These are phyloP conservation scores for Gymnopus androsaceus DNA, from an alignment of 1,284 basidiomycete species.

Conservation along the genomic window DNA sequence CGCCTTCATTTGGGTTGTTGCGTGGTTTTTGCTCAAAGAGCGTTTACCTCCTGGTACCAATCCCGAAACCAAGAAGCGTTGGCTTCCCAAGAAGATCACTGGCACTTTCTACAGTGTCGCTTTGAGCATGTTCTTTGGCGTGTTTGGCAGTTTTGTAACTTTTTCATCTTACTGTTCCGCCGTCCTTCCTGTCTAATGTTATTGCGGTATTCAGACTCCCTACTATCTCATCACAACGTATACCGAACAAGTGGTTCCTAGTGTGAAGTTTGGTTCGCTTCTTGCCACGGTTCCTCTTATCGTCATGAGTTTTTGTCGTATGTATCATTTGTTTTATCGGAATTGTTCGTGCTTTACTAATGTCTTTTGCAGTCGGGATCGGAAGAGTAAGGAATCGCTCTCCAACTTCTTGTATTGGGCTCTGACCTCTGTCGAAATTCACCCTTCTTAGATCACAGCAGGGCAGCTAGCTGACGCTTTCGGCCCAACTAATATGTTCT, in stretches of 20 bases:
- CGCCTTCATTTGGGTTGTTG: conserved; percentile 22
- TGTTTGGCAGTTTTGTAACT: conserved; percentile 27
- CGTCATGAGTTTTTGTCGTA: conserved; percentile 26
- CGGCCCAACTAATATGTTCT: conserved; percentile 29
- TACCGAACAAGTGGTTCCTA: conserved; percentile 20
- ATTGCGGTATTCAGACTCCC: conserved; percentile 19
- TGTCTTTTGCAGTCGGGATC: conserved; percentile 19
- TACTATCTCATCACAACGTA: conserved; percentile 28
- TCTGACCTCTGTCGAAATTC: not conserved
- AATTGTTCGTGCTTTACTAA: not conserved
- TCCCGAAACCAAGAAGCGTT: conserved; percentile 20
- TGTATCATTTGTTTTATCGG: not conserved
- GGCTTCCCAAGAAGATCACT: conserved; percentile 24
- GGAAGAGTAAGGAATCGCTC: conserved; percentile 23
- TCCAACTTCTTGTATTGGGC: not conserved
- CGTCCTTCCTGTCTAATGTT: too few relatives aligned
- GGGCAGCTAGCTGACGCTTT: conserved; percentile 25
- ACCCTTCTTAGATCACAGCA: conserved; percentile 21
- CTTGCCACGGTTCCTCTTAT: conserved; percentile 26
- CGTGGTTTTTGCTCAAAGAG: conserved; percentile 28
- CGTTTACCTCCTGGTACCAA: conserved; percentile 19
- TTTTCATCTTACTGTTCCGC: too few relatives aligned
- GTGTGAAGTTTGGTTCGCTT: conserved; percentile 22
- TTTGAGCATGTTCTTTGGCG: conserved; percentile 24
- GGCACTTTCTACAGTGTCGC: conserved; percentile 25